Conservation (phyloP, 1,284 basidiomycete genomes). For the Pseudozyma pruni region DNA sequence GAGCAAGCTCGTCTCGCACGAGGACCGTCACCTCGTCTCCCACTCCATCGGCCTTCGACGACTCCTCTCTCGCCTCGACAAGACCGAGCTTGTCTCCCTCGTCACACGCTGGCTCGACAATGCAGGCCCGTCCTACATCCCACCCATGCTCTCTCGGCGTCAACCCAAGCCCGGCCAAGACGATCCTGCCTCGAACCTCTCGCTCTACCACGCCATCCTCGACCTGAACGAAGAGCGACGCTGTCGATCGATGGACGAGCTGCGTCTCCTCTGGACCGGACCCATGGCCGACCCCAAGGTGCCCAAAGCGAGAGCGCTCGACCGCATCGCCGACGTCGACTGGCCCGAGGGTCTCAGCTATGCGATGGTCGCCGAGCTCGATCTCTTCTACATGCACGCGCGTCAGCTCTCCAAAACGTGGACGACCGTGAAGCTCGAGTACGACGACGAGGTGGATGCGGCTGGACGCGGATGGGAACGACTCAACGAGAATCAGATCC, state of each 20-base stretch:
- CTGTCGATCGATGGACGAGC: conserved; percentile 42
- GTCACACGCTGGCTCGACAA: conserved; percentile 41
- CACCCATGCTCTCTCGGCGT: conserved; percentile 44
- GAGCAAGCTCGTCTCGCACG: conserved; percentile 33
- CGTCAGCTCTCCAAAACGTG: conserved; percentile 35
- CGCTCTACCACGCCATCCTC: conserved; percentile 39
- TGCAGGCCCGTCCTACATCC: conserved; percentile 27
- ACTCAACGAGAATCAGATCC: conserved; percentile 28
- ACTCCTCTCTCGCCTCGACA: conserved; percentile 41
- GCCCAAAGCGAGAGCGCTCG: conserved; percentile 49
- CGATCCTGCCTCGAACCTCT: conserved; percentile 32
- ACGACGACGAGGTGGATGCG: conserved; percentile 34
- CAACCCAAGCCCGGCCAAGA: conserved; percentile 29
- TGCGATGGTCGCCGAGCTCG: conserved; percentile 52
- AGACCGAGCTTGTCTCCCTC: conserved; percentile 34
- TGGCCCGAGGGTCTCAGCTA: conserved; percentile 56
- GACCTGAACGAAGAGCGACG: conserved; percentile 51
- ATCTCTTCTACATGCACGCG: conserved; percentile 23
- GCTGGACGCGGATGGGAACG: conserved; percentile 29
- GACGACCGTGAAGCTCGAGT: conserved; percentile 45
- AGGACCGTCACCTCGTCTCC: conserved; percentile 29
- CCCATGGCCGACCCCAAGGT: conserved; percentile 53
- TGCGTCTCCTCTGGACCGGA: conserved; percentile 41
- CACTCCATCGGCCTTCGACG: conserved; percentile 42
- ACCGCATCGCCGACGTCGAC: conserved; percentile 50